Percentiles rank a stretch among this genome's conserved stretches.
phyloP scores from a whole-genome alignment of 805 yeast genomes.

The Zygosaccharomyces rouxii region DNA sequence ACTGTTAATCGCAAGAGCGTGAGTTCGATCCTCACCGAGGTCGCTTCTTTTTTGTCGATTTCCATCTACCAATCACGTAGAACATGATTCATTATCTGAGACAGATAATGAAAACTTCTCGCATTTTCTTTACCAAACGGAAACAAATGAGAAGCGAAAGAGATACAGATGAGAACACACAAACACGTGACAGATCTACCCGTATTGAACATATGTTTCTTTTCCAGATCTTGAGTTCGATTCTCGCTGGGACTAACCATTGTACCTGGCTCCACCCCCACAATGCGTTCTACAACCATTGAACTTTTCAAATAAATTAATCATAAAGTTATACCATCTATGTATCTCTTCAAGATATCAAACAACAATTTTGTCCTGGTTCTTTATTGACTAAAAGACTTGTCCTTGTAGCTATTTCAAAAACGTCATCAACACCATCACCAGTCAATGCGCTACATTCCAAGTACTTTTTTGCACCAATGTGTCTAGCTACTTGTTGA shows the following conservation, averaged over 20 bases:
- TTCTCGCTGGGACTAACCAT: background rate
- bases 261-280: background rate
- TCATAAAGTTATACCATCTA: background rate
- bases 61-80: too few species aligned
- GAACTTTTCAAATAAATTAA: background rate
- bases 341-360: conserved; percentile 33
- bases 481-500: conserved; percentile 63
- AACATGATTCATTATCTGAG: background rate
- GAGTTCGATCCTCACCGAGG: conserved; percentile 55
- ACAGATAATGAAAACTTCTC: too few species aligned
- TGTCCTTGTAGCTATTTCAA: conserved; percentile 85
- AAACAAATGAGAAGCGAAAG: background rate
- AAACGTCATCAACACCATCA: conserved; percentile 91
- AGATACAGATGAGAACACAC: background rate
- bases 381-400: conserved; percentile 57
- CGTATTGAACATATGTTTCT: background rate
- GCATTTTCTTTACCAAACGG: background rate
- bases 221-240: background rate
- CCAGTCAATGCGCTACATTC: conserved; percentile 93
- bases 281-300: background rate
- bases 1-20: conserved; percentile 57
- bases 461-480: conserved; percentile 78
- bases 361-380: conserved; percentile 38
- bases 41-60: conserved; percentile 32
- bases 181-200: background rate